phyloP scores from a whole-genome alignment of 192 early-diverging fungal genomes.

The Umbelopsis isabellina region DNA sequence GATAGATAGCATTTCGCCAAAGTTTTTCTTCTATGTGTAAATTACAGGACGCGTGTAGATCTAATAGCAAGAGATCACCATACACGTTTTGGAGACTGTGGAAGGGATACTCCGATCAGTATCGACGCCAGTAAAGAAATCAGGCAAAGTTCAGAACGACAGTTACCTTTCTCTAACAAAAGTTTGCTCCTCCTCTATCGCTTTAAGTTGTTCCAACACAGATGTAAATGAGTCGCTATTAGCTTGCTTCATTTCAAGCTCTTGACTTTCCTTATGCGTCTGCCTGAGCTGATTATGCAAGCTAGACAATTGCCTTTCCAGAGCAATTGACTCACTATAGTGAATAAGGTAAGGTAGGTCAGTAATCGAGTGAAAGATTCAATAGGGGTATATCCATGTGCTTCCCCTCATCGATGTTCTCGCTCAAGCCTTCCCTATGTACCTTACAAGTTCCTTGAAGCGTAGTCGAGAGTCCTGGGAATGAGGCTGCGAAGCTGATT shows the following conservation, averaged over 20 bases:
- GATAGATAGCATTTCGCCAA: slow-evolving; percentile 62
- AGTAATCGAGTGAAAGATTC: not conserved
- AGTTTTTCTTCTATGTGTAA: slow-evolving; percentile 59
- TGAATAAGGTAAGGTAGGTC: not conserved
- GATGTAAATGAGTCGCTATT: slow-evolving; percentile 17
- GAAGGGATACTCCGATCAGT: not conserved
- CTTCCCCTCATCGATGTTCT: not conserved
- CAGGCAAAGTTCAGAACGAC: no score
- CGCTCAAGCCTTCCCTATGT: not conserved
- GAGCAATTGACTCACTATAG: slow-evolving; percentile 38
- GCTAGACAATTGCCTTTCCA: slow-evolving; percentile 40
- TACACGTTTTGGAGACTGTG: slow-evolving; percentile 54
- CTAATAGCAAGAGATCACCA: slow-evolving; percentile 45
- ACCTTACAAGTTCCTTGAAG: slow-evolving; percentile 35
- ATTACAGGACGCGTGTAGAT: slow-evolving; percentile 50
- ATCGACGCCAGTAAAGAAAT: no score
- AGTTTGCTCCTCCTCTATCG: slow-evolving; percentile 36
- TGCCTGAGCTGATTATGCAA: slow-evolving; percentile 39
- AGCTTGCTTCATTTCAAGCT: slow-evolving; percentile 24
- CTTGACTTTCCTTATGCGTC: slow-evolving; percentile 30
- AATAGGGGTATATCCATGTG: not conserved
- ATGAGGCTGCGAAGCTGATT: slow-evolving; percentile 1
- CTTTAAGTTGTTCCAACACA: slow-evolving; percentile 24
- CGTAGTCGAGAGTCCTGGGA: slow-evolving; percentile 21
- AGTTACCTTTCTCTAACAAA: slow-evolving; percentile 32